phyloP scores from a whole-genome alignment of 306 rosid species.

The Ormosia emarginata region DNA sequence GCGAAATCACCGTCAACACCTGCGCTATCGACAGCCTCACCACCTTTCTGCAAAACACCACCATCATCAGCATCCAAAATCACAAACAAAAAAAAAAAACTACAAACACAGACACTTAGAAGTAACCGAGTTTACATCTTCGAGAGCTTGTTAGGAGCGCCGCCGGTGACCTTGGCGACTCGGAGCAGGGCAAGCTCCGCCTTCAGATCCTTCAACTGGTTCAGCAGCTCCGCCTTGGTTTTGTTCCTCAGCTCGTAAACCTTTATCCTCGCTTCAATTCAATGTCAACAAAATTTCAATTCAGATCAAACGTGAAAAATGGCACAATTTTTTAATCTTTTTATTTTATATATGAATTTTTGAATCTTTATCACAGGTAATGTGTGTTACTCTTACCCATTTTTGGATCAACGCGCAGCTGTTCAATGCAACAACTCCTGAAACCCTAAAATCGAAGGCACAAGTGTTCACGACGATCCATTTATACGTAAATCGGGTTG shows the following conservation, averaged over 20 bases:
- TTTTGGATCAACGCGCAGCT: conserved; percentile 13
- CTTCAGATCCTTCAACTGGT: conserved; percentile 83
- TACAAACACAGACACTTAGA: not conserved
- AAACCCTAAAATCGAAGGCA: conserved; percentile 23
- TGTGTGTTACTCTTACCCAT: conserved; percentile 32
- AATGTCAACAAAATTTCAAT: not conserved
- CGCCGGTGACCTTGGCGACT: conserved; percentile 93
- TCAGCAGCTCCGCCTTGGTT: conserved; percentile 57
- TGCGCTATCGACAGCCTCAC: conserved; percentile 88
- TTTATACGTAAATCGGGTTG: not conserved
- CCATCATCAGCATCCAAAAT: no score
- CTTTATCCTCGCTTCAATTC: conserved; percentile 83
- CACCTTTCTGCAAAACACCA: conserved; percentile 55
- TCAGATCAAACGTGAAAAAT: not conserved
- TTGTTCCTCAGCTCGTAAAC: conserved; percentile 86
- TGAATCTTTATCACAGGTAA: not conserved
- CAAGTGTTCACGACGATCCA: not conserved
- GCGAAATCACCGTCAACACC: conserved; percentile 85
- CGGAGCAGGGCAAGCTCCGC: conserved; percentile 89
- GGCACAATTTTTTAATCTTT: not conserved
- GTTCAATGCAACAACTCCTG: not conserved
- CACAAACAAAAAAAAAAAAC: not conserved
- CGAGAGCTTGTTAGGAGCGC: conserved; percentile 95
- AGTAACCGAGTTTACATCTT: conserved; percentile 50
- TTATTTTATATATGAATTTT: no score